phyloP scores from a whole-genome alignment of 2,329 filamentous ascomycete species.

The Stagonosporopsis tanaceti region DNA sequence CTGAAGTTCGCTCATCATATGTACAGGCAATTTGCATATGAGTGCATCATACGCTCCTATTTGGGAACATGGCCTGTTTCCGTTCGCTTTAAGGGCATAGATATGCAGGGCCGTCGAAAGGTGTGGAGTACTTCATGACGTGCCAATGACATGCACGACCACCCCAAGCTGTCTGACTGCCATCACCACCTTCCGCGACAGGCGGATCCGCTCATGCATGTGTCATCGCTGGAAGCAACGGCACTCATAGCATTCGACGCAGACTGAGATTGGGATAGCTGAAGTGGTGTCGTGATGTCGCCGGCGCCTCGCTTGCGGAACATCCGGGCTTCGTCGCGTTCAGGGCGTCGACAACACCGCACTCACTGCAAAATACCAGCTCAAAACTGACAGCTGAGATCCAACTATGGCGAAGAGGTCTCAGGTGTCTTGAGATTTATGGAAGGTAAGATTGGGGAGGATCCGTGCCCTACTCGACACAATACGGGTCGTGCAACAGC shows the following conservation, averaged over 20 bases:
- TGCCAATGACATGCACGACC: constrained; percentile 12
- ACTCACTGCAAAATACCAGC: not conserved
- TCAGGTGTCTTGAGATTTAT: too few relatives aligned
- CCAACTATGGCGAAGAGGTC: not conserved
- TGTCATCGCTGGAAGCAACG: constrained; percentile 3
- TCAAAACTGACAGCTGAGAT: not conserved
- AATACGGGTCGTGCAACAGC: not conserved
- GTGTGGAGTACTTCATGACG: constrained; percentile 9
- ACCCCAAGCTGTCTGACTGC: not conserved
- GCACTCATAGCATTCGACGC: not conserved
- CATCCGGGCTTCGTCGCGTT: constrained; percentile 4
- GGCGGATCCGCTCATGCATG: not conserved
- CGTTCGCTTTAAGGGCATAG: not conserved
- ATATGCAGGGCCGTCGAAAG: constrained; percentile 2
- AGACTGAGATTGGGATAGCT: not conserved
- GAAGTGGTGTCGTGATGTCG: not conserved
- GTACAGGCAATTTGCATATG: not conserved
- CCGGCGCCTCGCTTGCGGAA: not conserved
- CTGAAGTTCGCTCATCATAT: not conserved
- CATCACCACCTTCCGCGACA: constrained; percentile 2
- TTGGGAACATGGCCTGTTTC: constrained; percentile 13
- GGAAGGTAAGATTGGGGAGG: not conserved
- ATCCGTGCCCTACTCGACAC: not conserved
- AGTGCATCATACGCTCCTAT: constrained; percentile 5
- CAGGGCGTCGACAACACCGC: constrained; percentile 5